phyloP scores from a whole-genome alignment of 2,329 filamentous ascomycete species.

The Pezicula carpinea region DNA sequence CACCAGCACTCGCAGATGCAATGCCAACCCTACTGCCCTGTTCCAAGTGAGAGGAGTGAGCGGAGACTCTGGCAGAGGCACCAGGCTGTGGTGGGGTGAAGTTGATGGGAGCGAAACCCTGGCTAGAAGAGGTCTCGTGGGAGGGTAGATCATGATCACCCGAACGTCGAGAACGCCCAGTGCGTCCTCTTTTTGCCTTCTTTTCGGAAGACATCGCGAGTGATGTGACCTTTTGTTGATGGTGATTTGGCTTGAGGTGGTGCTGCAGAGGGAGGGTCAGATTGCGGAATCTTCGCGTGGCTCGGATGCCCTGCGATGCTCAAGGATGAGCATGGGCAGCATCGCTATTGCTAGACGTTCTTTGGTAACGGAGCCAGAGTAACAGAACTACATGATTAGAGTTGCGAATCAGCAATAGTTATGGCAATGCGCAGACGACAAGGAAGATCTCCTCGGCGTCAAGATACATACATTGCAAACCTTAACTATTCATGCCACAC shows the following conservation, averaged over 20 bases:
- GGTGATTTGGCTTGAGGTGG: neutral
- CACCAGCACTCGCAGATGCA: neutral
- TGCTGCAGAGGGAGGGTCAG: neutral
- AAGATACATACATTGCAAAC: too few relatives aligned
- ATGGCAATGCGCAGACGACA: too few relatives aligned
- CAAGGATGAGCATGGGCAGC: too few relatives aligned
- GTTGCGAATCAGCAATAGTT: too few relatives aligned
- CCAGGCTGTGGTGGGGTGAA: neutral
- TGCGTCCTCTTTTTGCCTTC: neutral
- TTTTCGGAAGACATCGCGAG: neutral
- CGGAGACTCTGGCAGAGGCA: neutral
- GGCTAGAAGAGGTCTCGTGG: neutral
- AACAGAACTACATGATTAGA: too few relatives aligned
- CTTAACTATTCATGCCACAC: too few relatives aligned
- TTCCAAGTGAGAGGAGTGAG: too few relatives aligned
- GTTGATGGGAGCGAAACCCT: neutral
- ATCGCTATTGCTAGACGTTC: too few relatives aligned
- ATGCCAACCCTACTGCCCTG: neutral
- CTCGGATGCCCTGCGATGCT: too few relatives aligned
- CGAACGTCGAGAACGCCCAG: neutral
- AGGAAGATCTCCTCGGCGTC: too few relatives aligned
- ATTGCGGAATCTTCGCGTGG: neutral
- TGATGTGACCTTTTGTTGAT: neutral
- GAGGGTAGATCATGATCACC: neutral
- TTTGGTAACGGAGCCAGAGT: too few relatives aligned